Evolutionary conservation across 352 stramenopile genomes (phyloP).

Genomic region (Phytophthora ohioensis): DNA sequence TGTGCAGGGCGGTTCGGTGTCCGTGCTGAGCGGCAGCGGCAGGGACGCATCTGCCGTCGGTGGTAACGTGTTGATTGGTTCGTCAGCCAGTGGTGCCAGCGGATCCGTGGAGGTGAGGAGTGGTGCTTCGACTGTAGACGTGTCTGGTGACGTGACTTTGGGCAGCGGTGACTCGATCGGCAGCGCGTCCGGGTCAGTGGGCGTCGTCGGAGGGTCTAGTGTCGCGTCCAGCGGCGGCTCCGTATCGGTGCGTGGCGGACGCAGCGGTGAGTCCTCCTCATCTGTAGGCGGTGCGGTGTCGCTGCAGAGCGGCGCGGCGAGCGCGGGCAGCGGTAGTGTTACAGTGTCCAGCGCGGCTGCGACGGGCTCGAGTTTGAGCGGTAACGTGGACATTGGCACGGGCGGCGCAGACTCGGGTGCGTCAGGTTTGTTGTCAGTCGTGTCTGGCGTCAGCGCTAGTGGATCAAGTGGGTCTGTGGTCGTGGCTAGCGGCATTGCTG

Average conservation of each 20-base stretch:
- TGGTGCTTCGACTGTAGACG: neutral
- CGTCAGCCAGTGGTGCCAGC: neutral
- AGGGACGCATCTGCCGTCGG: neutral
- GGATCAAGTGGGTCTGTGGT: too few species aligned
- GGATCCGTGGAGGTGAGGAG: slow-evolving; percentile 6
- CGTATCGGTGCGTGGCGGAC: neutral
- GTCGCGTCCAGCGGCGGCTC: neutral
- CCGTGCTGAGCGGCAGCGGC: neutral
- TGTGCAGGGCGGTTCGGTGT: slow-evolving; percentile 11
- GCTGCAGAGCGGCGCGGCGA: neutral
- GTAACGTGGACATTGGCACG: too few species aligned
- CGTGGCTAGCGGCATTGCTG: too few species aligned
- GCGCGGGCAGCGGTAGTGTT: neutral
- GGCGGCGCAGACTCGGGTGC: too few species aligned
- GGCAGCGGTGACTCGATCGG: neutral
- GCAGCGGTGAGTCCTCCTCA: neutral
- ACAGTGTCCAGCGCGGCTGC: neutral
- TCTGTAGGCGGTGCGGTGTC: neutral
- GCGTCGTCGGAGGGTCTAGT: neutral
- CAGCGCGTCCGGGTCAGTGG: neutral
- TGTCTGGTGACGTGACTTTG: neutral
- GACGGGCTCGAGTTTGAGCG: too few species aligned
- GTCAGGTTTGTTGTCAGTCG: too few species aligned
- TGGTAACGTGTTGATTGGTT: neutral
- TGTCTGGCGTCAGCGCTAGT: too few species aligned